A percentile compares a stretch with the other conserved stretches of the same genome.
These are phyloP conservation scores for Eimeria acervulina DNA, from an alignment of 169 alveolate species.

Conservation along the genomic window DNA sequence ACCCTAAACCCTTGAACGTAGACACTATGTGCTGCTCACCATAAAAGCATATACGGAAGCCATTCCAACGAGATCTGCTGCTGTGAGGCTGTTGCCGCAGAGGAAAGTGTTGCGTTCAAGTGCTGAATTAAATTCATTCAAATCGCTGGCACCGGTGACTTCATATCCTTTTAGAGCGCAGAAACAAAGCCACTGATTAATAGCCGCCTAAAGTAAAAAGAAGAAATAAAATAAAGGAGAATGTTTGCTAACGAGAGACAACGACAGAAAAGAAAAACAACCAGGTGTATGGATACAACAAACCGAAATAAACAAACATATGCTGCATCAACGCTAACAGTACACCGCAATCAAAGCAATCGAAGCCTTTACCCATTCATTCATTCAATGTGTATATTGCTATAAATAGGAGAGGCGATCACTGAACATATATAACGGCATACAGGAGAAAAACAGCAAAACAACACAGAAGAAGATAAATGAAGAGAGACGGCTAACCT, in stretches of 20 bases:
- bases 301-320: too few relatives aligned
- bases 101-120: conserved; percentile 51
- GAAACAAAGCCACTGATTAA: conserved; percentile 72
- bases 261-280: too few relatives aligned
- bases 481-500: not conserved
- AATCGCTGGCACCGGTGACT: conserved; percentile 2
- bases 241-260: too few relatives aligned
- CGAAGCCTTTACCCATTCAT: too few relatives aligned
- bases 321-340: too few relatives aligned
- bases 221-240: too few relatives aligned
- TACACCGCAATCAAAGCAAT: too few relatives aligned
- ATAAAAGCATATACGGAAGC: conserved; percentile 29
- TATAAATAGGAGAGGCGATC: not conserved
- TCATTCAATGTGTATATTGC: too few relatives aligned
- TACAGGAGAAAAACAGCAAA: not conserved
- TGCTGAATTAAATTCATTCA: conserved; percentile 26
- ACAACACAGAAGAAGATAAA: too few relatives aligned
- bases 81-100: conserved; percentile 48
- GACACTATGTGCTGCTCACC: conserved; percentile 9
- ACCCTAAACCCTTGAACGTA: not conserved
- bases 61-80: conserved; percentile 58
- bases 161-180: conserved; percentile 24
- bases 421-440: too few relatives aligned
- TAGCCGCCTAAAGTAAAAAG: conserved; percentile 30
- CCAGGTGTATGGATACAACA: too few relatives aligned